A percentile compares a stretch with the other conserved stretches of the same genome.
Evolutionary conservation across 768 basidiomycete species (phyloP).

Genomic region (Rhizopogon vesiculosus): DNA sequence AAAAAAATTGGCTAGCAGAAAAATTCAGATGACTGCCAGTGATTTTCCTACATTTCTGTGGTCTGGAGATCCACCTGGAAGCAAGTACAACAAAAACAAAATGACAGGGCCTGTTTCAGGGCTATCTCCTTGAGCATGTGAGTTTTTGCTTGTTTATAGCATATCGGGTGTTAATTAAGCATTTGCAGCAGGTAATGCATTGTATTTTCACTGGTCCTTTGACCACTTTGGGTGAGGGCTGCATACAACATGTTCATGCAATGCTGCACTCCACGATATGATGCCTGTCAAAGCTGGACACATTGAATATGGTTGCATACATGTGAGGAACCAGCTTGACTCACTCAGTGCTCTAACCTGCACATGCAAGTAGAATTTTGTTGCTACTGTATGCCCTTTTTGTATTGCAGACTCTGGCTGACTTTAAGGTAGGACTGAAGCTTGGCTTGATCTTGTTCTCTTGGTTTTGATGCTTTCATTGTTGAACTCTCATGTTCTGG

Average conservation of each 20-base stretch:
- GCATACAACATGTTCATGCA: not conserved
- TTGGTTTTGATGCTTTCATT: too few relatives aligned
- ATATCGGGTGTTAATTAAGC: not conserved
- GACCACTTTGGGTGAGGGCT: not conserved
- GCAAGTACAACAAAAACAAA: not conserved
- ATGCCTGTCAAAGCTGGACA: not conserved
- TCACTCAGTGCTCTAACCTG: too few relatives aligned
- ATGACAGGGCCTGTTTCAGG: not conserved
- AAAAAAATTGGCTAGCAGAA: not conserved
- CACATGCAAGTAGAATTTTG: too few relatives aligned
- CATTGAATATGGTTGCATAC: constrained; percentile 1
- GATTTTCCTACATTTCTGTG: constrained; percentile 4
- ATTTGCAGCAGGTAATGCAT: not conserved
- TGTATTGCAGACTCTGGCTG: too few relatives aligned
- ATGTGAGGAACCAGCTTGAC: too few relatives aligned
- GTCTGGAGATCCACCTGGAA: not conserved
- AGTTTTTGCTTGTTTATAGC: not conserved
- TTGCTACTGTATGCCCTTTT: too few relatives aligned
- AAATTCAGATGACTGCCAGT: not conserved
- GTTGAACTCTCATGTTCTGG: too few relatives aligned
- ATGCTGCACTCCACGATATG: constrained; percentile 1
- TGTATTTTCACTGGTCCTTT: constrained; percentile 8
- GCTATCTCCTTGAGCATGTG: not conserved
- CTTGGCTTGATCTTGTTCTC: too few relatives aligned
- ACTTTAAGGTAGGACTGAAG: too few relatives aligned